Evolutionary conservation across 2,329 filamentous ascomycete genomes (phyloP).

Genomic region (Fusarium odoratissimum): DNA sequence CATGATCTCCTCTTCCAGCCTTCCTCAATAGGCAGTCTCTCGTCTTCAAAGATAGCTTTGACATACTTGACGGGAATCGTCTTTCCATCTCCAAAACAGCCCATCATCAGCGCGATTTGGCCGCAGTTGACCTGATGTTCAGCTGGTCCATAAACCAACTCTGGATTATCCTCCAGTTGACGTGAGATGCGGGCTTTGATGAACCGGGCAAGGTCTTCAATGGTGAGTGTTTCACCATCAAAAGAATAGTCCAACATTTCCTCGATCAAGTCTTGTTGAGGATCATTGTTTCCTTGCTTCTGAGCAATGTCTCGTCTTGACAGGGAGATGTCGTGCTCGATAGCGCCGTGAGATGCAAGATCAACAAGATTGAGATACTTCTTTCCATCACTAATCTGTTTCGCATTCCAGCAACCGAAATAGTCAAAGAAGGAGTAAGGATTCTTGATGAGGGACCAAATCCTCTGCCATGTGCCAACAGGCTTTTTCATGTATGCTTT

Average conservation of each 20-base stretch:
- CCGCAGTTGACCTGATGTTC: slow-evolving; percentile 23
- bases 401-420: slow-evolving; percentile 2
- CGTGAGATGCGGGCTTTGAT: slow-evolving; percentile 11
- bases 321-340: slow-evolving; percentile 18
- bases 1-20: slow-evolving; percentile 35
- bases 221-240: background rate
- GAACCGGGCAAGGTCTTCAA: background rate
- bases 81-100: slow-evolving; percentile 7
- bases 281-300: slow-evolving; percentile 8
- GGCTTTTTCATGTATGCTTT: slow-evolving; percentile 4
- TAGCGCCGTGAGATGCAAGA: slow-evolving; percentile 13
- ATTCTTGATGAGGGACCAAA: slow-evolving; percentile 15
- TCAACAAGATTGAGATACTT: slow-evolving; percentile 16
- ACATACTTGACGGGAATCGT: slow-evolving; percentile 24
- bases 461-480: slow-evolving; percentile 3
- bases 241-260: background rate
- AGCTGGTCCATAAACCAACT: slow-evolving; percentile 4
- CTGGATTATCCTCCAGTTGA: slow-evolving; percentile 9
- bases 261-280: slow-evolving; percentile 4
- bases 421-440: slow-evolving; percentile 17
- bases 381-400: background rate
- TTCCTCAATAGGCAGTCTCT: slow-evolving; percentile 35
- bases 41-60: slow-evolving; percentile 37
- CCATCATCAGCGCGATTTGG: slow-evolving; percentile 19
- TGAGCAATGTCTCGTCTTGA: slow-evolving; percentile 13